Percentiles rank a stretch among this genome's conserved stretches.
Conservation (phyloP, 1,284 basidiomycete species). For the Leccinum subfulvum region DNA sequence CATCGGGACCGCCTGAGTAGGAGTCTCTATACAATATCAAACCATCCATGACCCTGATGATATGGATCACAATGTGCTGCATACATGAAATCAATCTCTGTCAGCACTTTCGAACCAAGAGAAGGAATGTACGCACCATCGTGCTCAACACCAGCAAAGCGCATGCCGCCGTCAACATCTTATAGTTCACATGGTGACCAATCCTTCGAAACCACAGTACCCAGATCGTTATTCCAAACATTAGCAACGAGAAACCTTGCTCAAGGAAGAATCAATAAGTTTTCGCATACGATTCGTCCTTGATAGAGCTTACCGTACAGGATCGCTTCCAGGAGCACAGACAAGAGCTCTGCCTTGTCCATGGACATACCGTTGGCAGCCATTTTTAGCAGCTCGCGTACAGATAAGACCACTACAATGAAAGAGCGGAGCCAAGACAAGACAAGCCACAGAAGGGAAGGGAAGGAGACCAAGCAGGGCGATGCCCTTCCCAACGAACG, state of each 20-base stretch:
- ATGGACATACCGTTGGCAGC: neutral
- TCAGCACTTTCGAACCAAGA: neutral
- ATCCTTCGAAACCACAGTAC: constrained; percentile 4
- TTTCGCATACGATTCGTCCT: too few species aligned
- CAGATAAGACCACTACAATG: neutral
- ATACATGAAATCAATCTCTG: neutral
- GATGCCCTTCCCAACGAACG: neutral
- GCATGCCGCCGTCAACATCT: constrained; percentile 15
- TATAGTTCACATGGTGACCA: constrained; percentile 8
- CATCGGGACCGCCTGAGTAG: constrained; percentile 5
- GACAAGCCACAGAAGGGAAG: neutral
- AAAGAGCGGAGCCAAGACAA: neutral
- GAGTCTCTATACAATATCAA: constrained; percentile 8
- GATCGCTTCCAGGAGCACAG: neutral
- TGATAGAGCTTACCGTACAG: neutral
- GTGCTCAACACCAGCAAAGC: constrained; percentile 19
- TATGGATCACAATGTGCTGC: constrained; percentile 25
- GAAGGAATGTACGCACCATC: constrained; percentile 5
- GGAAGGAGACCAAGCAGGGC: neutral
- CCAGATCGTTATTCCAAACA: constrained; percentile 24
- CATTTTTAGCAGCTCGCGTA: neutral
- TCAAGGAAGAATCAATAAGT: neutral
- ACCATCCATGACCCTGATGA: constrained; percentile 20
- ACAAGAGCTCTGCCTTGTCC: constrained; percentile 1
- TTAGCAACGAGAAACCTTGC: constrained; percentile 22